phyloP scores from a whole-genome alignment of 441 rosid species.

The Syzygium syzygioides region DNA sequence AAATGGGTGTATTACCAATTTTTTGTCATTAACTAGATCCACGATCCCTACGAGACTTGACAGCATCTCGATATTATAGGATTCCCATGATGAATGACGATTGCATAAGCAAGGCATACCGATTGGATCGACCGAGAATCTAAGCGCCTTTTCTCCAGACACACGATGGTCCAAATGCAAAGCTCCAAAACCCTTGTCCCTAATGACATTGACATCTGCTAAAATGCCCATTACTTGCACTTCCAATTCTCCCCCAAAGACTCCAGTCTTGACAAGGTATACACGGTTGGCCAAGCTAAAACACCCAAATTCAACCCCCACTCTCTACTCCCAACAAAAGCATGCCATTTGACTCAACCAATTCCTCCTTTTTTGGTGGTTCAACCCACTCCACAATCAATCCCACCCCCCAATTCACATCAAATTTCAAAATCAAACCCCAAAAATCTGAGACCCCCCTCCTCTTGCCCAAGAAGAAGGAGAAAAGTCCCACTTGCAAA shows the following conservation, averaged over 20 bases:
- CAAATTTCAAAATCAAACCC: neutral
- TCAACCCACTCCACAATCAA: conserved; percentile 28
- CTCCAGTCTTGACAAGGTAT: neutral
- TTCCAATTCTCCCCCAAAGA: neutral
- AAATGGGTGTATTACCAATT: neutral
- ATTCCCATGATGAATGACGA: neutral
- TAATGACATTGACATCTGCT: neutral
- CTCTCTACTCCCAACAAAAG: neutral
- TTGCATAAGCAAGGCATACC: neutral
- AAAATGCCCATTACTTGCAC: neutral
- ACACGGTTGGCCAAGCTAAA: neutral
- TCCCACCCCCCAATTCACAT: neutral
- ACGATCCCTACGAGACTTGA: neutral
- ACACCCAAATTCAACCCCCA: neutral
- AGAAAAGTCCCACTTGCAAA: conserved; percentile 14
- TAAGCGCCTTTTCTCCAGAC: neutral
- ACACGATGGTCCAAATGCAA: neutral
- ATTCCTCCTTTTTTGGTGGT: conserved; percentile 22
- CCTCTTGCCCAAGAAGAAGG: neutral
- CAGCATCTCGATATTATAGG: too few relatives aligned
- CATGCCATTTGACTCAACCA: conserved; percentile 20
- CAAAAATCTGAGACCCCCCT: neutral
- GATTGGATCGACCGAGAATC: neutral
- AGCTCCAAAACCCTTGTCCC: neutral
- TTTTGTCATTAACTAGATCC: neutral